Evolutionary conservation across 2,329 filamentous ascomycete genomes (phyloP).

Genomic region (Lecanicillium sp.): DNA sequence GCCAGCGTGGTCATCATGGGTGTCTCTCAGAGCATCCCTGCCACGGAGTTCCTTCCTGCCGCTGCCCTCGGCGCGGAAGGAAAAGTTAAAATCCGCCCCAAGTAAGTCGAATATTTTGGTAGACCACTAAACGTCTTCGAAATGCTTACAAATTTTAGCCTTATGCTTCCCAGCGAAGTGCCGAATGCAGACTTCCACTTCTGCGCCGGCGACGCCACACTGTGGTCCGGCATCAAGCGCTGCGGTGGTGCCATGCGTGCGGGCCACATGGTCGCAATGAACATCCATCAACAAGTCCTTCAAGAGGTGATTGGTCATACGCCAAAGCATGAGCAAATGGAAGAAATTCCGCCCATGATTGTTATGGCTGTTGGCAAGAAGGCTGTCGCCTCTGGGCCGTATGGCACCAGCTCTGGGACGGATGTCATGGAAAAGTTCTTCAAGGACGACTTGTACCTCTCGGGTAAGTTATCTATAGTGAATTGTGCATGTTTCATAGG

Average conservation of each 20-base stretch:
- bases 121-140: too few relatives aligned
- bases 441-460: slow-evolving; percentile 58
- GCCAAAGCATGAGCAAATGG: slow-evolving; percentile 38
- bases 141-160: slow-evolving; percentile 49
- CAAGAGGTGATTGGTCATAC: slow-evolving; percentile 36
- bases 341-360: slow-evolving; percentile 56
- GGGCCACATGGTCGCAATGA: slow-evolving; percentile 58
- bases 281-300: slow-evolving; percentile 55
- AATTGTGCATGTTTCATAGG: neutral
- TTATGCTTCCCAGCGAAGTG: slow-evolving; percentile 45
- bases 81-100: slow-evolving; percentile 54
- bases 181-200: slow-evolving; percentile 57
- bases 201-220: slow-evolving; percentile 60
- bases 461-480: slow-evolving; percentile 37
- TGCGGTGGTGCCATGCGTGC: slow-evolving; percentile 70
- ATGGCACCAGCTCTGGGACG: slow-evolving; percentile 51
- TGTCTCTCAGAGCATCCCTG: slow-evolving; percentile 54
- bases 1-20: slow-evolving; percentile 64
- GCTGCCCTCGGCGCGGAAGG: slow-evolving; percentile 54
- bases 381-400: slow-evolving; percentile 55
- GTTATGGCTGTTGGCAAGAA: slow-evolving; percentile 64
- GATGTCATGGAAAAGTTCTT: slow-evolving; percentile 59
- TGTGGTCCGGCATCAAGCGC: slow-evolving; percentile 74
- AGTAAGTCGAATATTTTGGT: too few relatives aligned
- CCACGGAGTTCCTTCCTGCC: slow-evolving; percentile 54